These are phyloP conservation scores for Phytophthora lateralis DNA, from an alignment of 352 stramenopile species.

Conservation along the genomic window DNA sequence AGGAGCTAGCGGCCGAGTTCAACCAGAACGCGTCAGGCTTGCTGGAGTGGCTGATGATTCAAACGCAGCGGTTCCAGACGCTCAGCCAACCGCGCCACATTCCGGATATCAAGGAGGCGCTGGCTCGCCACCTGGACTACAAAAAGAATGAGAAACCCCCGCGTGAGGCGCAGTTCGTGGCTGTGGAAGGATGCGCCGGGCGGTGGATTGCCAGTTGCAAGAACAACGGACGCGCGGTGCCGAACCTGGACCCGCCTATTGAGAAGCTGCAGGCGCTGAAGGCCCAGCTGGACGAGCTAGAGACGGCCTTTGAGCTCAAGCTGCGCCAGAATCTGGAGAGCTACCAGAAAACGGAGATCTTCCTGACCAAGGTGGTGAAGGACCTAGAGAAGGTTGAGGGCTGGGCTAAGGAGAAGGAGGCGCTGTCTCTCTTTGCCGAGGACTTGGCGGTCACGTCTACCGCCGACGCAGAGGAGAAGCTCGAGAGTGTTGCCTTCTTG, in stretches of 20 bases:
- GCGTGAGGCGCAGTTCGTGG: slow-evolving; percentile 82
- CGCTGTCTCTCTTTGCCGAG: slow-evolving; percentile 70
- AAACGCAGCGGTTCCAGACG: slow-evolving; percentile 80
- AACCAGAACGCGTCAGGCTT: slow-evolving; percentile 67
- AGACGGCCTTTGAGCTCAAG: slow-evolving; percentile 77
- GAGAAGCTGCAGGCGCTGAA: slow-evolving; percentile 85
- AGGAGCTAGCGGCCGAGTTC: slow-evolving; percentile 83
- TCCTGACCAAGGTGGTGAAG: slow-evolving; percentile 85
- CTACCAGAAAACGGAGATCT: slow-evolving; percentile 85
- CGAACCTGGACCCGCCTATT: slow-evolving; percentile 70
- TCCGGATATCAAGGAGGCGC: slow-evolving; percentile 68
- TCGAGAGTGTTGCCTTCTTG: slow-evolving; percentile 85
- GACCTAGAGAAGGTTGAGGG: slow-evolving; percentile 84
- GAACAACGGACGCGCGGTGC: slow-evolving; percentile 83
- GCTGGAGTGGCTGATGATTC: slow-evolving; percentile 72
- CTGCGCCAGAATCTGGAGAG: slow-evolving; percentile 76
- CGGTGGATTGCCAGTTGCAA: slow-evolving; percentile 88
- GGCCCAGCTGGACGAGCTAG: slow-evolving; percentile 62
- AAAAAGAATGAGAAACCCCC: slow-evolving; percentile 89
- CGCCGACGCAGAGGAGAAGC: slow-evolving; percentile 75
- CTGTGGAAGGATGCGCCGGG: slow-evolving; percentile 77
- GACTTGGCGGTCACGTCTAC: slow-evolving; percentile 59
- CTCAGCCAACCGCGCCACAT: slow-evolving; percentile 70
- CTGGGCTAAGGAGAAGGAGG: slow-evolving; percentile 85
- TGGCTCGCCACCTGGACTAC: slow-evolving; percentile 77